These are phyloP conservation scores for Helianthus tuberosus DNA, from an alignment of 129 eudicot genomes.

Conservation along the genomic window DNA sequence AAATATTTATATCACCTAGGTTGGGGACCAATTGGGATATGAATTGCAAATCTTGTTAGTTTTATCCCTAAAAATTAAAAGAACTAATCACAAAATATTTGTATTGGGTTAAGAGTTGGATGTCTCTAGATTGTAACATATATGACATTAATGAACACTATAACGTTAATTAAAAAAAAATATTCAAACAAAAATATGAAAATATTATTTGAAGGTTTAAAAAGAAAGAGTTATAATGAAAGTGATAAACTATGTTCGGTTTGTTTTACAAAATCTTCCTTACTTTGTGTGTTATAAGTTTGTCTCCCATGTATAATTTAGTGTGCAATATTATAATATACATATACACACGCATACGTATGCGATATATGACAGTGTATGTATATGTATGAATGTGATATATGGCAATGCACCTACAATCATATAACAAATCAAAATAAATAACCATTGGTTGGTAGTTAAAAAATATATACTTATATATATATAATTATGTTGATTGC, in stretches of 20 bases:
- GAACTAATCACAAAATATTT: neutral
- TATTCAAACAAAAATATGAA: too few species aligned
- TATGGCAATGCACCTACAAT: neutral
- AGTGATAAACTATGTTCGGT: too few species aligned
- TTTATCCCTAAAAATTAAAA: neutral
- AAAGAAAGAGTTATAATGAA: too few species aligned
- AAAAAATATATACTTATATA: neutral
- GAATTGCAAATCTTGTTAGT: constrained; percentile 14
- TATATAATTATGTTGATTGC: neutral
- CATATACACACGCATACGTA: neutral
- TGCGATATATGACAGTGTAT: neutral
- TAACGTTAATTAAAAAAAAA: neutral
- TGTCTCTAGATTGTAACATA: constrained; percentile 11
- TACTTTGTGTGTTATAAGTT: too few species aligned
- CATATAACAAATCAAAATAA: constrained; percentile 10
- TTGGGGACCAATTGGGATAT: constrained; percentile 28
- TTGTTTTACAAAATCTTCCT: too few species aligned
- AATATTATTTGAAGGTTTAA: too few species aligned
- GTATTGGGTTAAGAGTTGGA: constrained; percentile 1
- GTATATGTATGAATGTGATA: neutral
- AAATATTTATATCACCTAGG: constrained; percentile 25
- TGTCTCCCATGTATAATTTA: too few species aligned
- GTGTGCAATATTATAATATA: too few species aligned
- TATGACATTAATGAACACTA: neutral
- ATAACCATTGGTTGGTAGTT: constrained; percentile 19